These are phyloP conservation scores for Alternaria metachromatica DNA, from an alignment of 2,329 filamentous ascomycete genomes.

Conservation along the genomic window DNA sequence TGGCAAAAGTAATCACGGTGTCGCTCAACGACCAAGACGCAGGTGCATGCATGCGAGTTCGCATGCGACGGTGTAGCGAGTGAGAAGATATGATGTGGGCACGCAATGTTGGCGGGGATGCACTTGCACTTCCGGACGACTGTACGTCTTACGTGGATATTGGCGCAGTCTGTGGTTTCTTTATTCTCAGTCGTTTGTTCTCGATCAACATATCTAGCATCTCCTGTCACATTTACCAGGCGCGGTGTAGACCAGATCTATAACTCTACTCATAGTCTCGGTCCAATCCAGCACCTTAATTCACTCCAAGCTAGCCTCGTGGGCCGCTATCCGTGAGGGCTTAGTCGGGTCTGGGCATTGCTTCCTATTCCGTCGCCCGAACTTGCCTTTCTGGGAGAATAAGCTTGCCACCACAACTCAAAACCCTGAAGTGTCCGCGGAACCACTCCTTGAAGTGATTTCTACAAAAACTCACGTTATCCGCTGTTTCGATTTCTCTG, in stretches of 20 bases:
- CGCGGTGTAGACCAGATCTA: conserved; percentile 41
- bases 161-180: conserved; percentile 42
- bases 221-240: conserved; percentile 39
- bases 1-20: conserved; percentile 47
- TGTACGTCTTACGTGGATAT: conserved; percentile 47
- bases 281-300: conserved; percentile 37
- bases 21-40: conserved; percentile 32
- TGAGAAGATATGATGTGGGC: conserved; percentile 39
- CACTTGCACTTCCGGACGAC: conserved; percentile 38
- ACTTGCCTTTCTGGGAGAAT: conserved; percentile 24
- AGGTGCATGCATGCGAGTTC: conserved; percentile 27
- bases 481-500: background rate
- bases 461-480: background rate
- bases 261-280: conserved; percentile 30
- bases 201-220: conserved; percentile 38
- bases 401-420: conserved; percentile 17
- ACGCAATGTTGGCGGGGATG: conserved; percentile 40
- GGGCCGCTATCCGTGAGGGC: conserved; percentile 24
- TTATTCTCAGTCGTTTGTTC: conserved; percentile 28
- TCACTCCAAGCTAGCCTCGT: conserved; percentile 2
- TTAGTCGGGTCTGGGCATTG: conserved; percentile 26
- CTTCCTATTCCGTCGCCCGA: conserved; percentile 20
- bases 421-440: background rate
- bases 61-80: conserved; percentile 26
- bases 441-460: background rate